Conservation (phyloP, 2,329 filamentous ascomycete species). For the Verticillium alfalfae region DNA sequence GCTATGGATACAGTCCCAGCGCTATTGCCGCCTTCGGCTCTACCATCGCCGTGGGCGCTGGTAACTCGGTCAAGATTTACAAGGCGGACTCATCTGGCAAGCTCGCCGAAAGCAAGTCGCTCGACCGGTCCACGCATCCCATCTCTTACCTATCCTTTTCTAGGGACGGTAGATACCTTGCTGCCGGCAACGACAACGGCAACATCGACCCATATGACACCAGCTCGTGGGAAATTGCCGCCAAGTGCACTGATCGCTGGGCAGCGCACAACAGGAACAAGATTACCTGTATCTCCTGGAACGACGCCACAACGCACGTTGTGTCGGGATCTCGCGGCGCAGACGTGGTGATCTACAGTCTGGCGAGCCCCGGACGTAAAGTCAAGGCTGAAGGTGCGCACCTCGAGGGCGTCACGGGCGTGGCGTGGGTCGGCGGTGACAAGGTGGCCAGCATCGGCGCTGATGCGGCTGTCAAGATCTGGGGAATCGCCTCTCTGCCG, state of each 20-base stretch:
- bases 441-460: constrained; percentile 76
- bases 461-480: constrained; percentile 88
- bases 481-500: constrained; percentile 59
- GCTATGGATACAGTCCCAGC: constrained; percentile 61
- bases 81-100: constrained; percentile 50
- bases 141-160: constrained; percentile 85
- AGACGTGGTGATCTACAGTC: constrained; percentile 87
- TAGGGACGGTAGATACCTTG: constrained; percentile 67
- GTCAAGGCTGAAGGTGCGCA: constrained; percentile 84
- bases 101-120: constrained; percentile 47
- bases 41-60: constrained; percentile 69
- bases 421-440: constrained; percentile 68
- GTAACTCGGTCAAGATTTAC: constrained; percentile 74
- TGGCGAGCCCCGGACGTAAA: constrained; percentile 75
- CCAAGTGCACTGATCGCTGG: constrained; percentile 54
- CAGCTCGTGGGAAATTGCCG: constrained; percentile 62
- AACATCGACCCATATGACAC: constrained; percentile 81
- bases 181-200: constrained; percentile 75
- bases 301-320: constrained; percentile 68
- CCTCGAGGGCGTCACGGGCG: constrained; percentile 89
- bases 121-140: constrained; percentile 63
- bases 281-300: constrained; percentile 65
- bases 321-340: constrained; percentile 86
- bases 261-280: constrained; percentile 52
- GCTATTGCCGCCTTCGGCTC: constrained; percentile 65